phyloP scores from a whole-genome alignment of 345 rosid genomes.

The Citrus maxima region DNA sequence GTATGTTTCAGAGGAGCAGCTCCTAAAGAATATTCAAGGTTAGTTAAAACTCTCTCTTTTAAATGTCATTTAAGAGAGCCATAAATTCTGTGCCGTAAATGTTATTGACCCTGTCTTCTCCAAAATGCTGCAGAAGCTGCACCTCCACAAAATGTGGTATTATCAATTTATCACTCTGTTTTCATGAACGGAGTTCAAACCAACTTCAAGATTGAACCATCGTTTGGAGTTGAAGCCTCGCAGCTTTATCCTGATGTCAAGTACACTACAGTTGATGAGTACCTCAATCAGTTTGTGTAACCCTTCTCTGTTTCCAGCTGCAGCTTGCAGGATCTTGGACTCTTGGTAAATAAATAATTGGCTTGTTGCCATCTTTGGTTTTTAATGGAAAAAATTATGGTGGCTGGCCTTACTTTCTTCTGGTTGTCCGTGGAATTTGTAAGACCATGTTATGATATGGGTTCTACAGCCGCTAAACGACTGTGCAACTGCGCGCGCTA shows the following conservation, averaged over 20 bases:
- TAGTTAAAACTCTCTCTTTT: not conserved
- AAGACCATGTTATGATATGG: not conserved
- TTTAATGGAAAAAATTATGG: not conserved
- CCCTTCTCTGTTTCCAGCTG: too few relatives aligned
- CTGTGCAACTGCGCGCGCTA: too few relatives aligned
- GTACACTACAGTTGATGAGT: too few relatives aligned
- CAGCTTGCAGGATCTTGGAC: not conserved
- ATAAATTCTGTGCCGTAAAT: too few relatives aligned
- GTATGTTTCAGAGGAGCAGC: constrained; percentile 51
- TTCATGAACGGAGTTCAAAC: too few relatives aligned
- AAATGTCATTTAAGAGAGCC: not conserved
- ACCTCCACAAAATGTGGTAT: not conserved
- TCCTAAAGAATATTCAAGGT: constrained; percentile 49
- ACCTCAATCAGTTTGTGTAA: too few relatives aligned
- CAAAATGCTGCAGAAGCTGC: constrained; percentile 1
- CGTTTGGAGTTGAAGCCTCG: too few relatives aligned
- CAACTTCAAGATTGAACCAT: too few relatives aligned
- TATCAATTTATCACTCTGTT: not conserved
- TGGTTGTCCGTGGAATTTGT: not conserved
- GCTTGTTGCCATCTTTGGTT: not conserved
- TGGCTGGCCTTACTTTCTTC: not conserved
- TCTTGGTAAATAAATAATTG: not conserved
- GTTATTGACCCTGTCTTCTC: too few relatives aligned
- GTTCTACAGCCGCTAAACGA: too few relatives aligned
- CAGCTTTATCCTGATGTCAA: too few relatives aligned